These are phyloP conservation scores for Solanum virginianum DNA, from an alignment of 257 asterid species.

Conservation along the genomic window DNA sequence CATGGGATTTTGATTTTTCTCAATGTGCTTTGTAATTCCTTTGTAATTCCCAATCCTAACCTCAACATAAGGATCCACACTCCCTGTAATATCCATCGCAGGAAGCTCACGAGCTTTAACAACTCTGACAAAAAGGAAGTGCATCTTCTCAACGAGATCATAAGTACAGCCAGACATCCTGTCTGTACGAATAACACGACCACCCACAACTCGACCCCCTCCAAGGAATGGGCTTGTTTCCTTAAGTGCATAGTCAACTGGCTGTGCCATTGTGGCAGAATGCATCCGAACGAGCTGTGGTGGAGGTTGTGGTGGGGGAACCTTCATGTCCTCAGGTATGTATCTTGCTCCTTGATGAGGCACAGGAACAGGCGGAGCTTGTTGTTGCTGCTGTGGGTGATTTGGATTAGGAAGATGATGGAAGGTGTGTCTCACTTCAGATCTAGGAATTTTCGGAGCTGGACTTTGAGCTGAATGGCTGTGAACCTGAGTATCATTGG, in stretches of 20 bases:
- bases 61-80: conserved; percentile 76
- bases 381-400: conserved; percentile 17
- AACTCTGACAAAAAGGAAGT: conserved; percentile 73
- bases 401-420: conserved; percentile 58
- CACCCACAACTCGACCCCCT: conserved; percentile 80
- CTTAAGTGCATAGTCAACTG: conserved; percentile 66
- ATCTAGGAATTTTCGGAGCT: conserved; percentile 9
- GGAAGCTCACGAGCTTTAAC: conserved; percentile 94
- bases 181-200: conserved; percentile 61
- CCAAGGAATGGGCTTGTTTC: conserved; percentile 92
- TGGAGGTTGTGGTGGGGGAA: conserved; percentile 54
- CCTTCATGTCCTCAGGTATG: conserved; percentile 60
- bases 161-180: conserved; percentile 48
- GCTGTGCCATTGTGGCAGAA: conserved; percentile 57
- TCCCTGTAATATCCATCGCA: conserved; percentile 75
- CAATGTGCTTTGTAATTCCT: conserved; percentile 77
- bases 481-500: conserved; percentile 18
- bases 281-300: conserved; percentile 51
- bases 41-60: conserved; percentile 67
- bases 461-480: conserved; percentile 13
- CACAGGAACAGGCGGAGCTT: conserved; percentile 14
- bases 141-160: conserved; percentile 91
- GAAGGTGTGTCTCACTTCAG: conserved; percentile 58
- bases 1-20: conserved; percentile 59
- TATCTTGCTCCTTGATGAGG: conserved; percentile 39